Percentiles rank a stretch among this genome's conserved stretches.
These are phyloP conservation scores for Amanita polypyramis DNA, from an alignment of 768 basidiomycete genomes.

Conservation along the genomic window DNA sequence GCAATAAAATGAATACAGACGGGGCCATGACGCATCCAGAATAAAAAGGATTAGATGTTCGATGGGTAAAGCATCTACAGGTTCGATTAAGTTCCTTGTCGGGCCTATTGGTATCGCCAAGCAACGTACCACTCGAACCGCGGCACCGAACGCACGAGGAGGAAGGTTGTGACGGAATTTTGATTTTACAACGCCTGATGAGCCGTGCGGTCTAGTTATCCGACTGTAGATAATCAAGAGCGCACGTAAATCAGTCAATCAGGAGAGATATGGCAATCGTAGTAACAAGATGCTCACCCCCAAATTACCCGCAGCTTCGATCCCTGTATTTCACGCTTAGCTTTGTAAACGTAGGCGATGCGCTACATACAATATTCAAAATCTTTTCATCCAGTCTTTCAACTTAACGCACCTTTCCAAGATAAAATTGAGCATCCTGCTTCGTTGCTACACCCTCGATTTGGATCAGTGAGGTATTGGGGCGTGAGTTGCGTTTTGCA, in stretches of 20 bases:
- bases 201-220: slow-evolving; percentile 89
- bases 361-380: slow-evolving; percentile 39
- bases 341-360: slow-evolving; percentile 96
- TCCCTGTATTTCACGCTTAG: slow-evolving; percentile 88
- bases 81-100: slow-evolving; percentile 2
- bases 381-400: background rate
- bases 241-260: background rate
- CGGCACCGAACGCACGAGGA: slow-evolving; percentile 88
- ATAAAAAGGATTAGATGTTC: slow-evolving; percentile 45
- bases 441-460: slow-evolving; percentile 93
- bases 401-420: slow-evolving; percentile 75
- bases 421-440: slow-evolving; percentile 95
- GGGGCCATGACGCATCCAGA: slow-evolving; percentile 7
- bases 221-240: slow-evolving; percentile 38
- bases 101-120: background rate
- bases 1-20: slow-evolving; percentile 19
- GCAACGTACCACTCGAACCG: slow-evolving; percentile 74
- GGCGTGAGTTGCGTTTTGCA: slow-evolving; percentile 91
- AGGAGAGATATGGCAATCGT: background rate
- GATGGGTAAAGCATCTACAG: slow-evolving; percentile 88
- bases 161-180: slow-evolving; percentile 96
- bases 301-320: slow-evolving; percentile 97
- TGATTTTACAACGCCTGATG: slow-evolving; percentile 91
- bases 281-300: slow-evolving; percentile 51
- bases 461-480: slow-evolving; percentile 93